Percentiles rank a stretch among this genome's conserved stretches.
Evolutionary conservation across 2,329 filamentous ascomycete species (phyloP).

Genomic region (Fusarium citri): DNA sequence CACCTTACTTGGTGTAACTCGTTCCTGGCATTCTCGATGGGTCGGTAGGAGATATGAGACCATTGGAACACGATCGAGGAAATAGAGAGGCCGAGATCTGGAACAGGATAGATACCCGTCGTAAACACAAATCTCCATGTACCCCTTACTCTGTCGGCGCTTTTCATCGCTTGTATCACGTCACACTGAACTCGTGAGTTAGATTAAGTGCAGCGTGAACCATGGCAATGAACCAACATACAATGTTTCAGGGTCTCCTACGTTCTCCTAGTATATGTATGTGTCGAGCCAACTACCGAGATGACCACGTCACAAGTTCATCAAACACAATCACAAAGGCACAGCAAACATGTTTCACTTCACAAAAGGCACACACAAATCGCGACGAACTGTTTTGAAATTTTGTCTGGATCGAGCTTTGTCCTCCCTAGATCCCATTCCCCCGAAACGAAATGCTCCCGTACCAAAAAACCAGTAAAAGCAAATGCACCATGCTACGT

Average conservation of each 20-base stretch:
- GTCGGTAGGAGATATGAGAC: background rate
- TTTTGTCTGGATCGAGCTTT: slow-evolving; percentile 14
- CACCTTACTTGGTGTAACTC: background rate
- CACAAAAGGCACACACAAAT: slow-evolving; percentile 13
- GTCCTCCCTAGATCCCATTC: slow-evolving; percentile 24
- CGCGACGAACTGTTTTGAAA: slow-evolving; percentile 22
- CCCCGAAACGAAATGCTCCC: slow-evolving; percentile 25
- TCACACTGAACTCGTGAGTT: slow-evolving; percentile 18
- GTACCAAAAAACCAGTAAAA: slow-evolving; percentile 26
- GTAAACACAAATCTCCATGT: slow-evolving; percentile 24
- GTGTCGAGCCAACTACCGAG: background rate
- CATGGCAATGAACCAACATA: background rate
- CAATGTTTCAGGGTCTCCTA: background rate
- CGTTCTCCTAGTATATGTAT: background rate
- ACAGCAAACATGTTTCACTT: slow-evolving; percentile 17
- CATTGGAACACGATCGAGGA: slow-evolving; percentile 5
- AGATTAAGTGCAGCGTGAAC: slow-evolving; percentile 1
- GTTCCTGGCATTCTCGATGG: background rate
- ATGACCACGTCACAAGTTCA: background rate
- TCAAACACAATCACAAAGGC: slow-evolving; percentile 1
- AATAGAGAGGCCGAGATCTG: slow-evolving; percentile 18
- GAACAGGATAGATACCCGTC: slow-evolving; percentile 38
- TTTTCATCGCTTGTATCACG: slow-evolving; percentile 31
- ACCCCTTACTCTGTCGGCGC: slow-evolving; percentile 23
- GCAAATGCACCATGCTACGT: slow-evolving; percentile 26